phyloP scores from a whole-genome alignment of 140 eudicot species.

The Stevia rebaudiana region DNA sequence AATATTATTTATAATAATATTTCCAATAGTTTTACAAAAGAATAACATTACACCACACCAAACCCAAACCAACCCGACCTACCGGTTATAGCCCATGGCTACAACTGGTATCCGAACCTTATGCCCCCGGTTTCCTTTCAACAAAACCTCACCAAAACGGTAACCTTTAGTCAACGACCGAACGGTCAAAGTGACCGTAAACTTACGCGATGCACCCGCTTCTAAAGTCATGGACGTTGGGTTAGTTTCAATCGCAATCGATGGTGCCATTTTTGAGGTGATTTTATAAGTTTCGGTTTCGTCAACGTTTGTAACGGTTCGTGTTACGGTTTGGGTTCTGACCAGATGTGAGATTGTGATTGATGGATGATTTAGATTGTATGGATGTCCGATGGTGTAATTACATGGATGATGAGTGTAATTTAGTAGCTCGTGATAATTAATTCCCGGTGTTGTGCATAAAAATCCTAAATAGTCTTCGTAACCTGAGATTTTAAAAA shows the following conservation, averaged over 20 bases:
- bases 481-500: slow-evolving; percentile 46
- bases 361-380: slow-evolving; percentile 81
- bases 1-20: slow-evolving; percentile 33
- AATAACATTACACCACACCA: slow-evolving; percentile 31
- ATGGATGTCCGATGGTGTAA: slow-evolving; percentile 80
- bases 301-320: slow-evolving; percentile 77
- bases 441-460: slow-evolving; percentile 84
- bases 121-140: slow-evolving; percentile 93
- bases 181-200: slow-evolving; percentile 61
- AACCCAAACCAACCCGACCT: slow-evolving; percentile 19
- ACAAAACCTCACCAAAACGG: slow-evolving; percentile 73
- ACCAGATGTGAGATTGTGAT: slow-evolving; percentile 82
- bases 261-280: slow-evolving; percentile 74
- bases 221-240: slow-evolving; percentile 74
- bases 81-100: slow-evolving; percentile 83
- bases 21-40: slow-evolving; percentile 43
- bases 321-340: slow-evolving; percentile 62
- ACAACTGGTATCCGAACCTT: slow-evolving; percentile 90
- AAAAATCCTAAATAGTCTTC: slow-evolving; percentile 87
- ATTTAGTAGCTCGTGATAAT: slow-evolving; percentile 64
- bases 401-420: slow-evolving; percentile 76
- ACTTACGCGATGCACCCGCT: slow-evolving; percentile 65
- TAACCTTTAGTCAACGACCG: slow-evolving; percentile 61
- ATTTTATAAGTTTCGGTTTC: slow-evolving; percentile 76
- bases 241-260: slow-evolving; percentile 60